Percentiles rank a stretch among this genome's conserved stretches.
Evolutionary conservation across 2,329 filamentous ascomycete genomes (phyloP).

Genomic region (Mycosphaerella sp.): DNA sequence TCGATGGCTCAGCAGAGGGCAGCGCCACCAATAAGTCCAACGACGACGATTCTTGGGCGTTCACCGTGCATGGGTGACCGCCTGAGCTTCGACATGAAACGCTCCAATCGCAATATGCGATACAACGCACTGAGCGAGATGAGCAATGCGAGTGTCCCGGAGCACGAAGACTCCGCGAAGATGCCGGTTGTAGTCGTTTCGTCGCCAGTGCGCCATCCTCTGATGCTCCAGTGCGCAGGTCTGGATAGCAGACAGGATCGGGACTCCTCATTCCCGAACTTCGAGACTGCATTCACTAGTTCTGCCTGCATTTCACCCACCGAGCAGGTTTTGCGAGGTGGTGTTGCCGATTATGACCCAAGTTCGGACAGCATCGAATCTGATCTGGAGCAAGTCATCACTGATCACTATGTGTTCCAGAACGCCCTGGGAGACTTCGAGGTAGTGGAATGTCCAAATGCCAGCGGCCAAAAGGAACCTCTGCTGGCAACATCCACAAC

Average conservation of each 20-base stretch:
- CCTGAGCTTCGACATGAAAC: slow-evolving; percentile 22
- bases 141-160: neutral
- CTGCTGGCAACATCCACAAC: too few relatives aligned
- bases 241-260: neutral
- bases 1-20: neutral
- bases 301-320: slow-evolving; percentile 1
- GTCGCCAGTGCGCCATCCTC: neutral
- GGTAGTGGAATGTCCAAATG: neutral
- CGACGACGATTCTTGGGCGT: slow-evolving; percentile 5
- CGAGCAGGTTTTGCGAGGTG: neutral
- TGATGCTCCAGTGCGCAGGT: neutral
- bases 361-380: slow-evolving; percentile 17
- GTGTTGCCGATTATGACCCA: neutral
- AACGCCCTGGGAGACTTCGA: slow-evolving; percentile 15
- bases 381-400: slow-evolving; percentile 16
- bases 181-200: neutral
- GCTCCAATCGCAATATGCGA: slow-evolving; percentile 27
- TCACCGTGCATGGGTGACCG: slow-evolving; percentile 24
- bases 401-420: slow-evolving; percentile 19
- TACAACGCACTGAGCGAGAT: slow-evolving; percentile 24
- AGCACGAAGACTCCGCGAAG: neutral
- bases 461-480: too few relatives aligned
- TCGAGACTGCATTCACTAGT: slow-evolving; percentile 2
- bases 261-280: neutral
- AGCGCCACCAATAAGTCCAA: slow-evolving; percentile 7